Conservation (phyloP, 306 rosid genomes). For the Ceratonia siliqua region DNA sequence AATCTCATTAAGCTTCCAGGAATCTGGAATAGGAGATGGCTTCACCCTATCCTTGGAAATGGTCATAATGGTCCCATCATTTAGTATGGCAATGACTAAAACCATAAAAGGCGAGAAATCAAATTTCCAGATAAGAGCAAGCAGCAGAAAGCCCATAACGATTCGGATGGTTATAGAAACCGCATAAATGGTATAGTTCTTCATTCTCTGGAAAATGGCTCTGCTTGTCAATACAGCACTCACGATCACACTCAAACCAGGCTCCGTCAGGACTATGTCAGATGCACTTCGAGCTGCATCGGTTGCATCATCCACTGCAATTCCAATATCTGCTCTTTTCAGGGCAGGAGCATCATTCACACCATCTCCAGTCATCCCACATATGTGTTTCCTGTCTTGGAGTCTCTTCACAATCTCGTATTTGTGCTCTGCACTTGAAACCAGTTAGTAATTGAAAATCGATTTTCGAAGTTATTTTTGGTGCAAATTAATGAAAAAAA, state of each 20-base stretch:
- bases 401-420: slow-evolving; percentile 87
- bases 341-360: slow-evolving; percentile 95
- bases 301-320: slow-evolving; percentile 93
- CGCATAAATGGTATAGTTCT: slow-evolving; percentile 91
- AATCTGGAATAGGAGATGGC: slow-evolving; percentile 92
- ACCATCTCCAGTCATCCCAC: slow-evolving; percentile 98
- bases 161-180: slow-evolving; percentile 88
- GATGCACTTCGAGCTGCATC: slow-evolving; percentile 95
- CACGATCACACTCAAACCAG: slow-evolving; percentile 85
- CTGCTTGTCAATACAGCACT: slow-evolving; percentile 89
- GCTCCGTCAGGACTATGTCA: slow-evolving; percentile 87
- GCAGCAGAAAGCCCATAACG: slow-evolving; percentile 73
- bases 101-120: slow-evolving; percentile 99
- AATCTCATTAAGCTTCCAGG: slow-evolving; percentile 91
- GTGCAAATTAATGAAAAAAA: too few species aligned
- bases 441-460: background rate
- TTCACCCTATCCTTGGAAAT: slow-evolving; percentile 90
- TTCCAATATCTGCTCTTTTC: slow-evolving; percentile 86
- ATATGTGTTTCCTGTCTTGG: slow-evolving; percentile 76
- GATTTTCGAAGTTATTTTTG: too few species aligned
- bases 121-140: slow-evolving; percentile 88
- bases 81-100: slow-evolving; percentile 80
- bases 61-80: slow-evolving; percentile 96
- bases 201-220: slow-evolving; percentile 93
- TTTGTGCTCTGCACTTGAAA: slow-evolving; percentile 66